Evolutionary conservation across 2,329 filamentous ascomycete species (phyloP), one percentile per base, ranked within the genome.

Genomic region (Paecilomyces sp.): DNA sequence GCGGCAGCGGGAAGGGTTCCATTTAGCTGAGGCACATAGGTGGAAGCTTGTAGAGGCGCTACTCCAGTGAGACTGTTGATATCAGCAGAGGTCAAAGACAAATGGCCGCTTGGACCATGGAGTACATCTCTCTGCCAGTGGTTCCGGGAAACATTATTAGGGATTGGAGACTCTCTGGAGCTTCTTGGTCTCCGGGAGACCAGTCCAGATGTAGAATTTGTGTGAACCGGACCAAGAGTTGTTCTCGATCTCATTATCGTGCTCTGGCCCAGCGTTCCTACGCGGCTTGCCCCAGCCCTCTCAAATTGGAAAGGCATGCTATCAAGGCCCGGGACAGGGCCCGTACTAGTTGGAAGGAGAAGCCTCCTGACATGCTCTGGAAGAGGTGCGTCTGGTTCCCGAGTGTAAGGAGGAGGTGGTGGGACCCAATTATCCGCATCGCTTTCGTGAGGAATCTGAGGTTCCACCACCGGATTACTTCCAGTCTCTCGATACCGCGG

Each of bases 381-480:
- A 7, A 77, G 67, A n/a, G 73, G 72, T 34, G 56, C 65, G 28
- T 72, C 71, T 13, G 74, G 63, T 22, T 76, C 69, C 8, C 67
- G 72, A 24, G 68, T 71, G 61, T 95, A 95, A 0, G 90, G 90
- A 2, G 91, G 91, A 8, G 91, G 91, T 4, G 91, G 91, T 4
- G 90, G 89, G 3, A 92, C 88, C 91, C 91, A 95, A 66, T 92
- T 91, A 67, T 94, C 91, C 3, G 90, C 90, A 70, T 94, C 90
- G 63, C 90, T 93, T 73, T 94, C 90, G 72, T 94, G 90, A 3
- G 90, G 90, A 65, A 91, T 82, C 67, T 92, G 88, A 51, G 84
- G 80, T 51, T 87, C 81, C 6, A 87, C 86, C 54, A 61, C 68
- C 31, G 54, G 63, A 11, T 63, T 57, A 15, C 63, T 67, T 18